These are phyloP conservation scores for Lepraria neglecta DNA, from an alignment of 495 filamentous ascomycete species.

Conservation along the genomic window DNA sequence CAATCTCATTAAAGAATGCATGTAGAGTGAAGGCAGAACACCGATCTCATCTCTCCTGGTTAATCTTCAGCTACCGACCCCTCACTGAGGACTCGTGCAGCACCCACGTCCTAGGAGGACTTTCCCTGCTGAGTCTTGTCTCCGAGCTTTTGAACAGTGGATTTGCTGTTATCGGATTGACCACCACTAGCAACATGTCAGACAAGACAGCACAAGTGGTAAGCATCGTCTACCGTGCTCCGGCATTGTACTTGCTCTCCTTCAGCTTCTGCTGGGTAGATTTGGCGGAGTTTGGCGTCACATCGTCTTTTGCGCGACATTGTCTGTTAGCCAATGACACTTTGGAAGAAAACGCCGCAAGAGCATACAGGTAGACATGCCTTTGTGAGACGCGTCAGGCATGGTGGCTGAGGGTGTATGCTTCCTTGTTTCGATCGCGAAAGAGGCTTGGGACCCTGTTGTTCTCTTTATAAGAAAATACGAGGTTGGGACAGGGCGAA, in stretches of 20 bases:
- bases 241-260: constrained; percentile 53
- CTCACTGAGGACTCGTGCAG: background rate
- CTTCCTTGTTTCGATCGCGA: background rate
- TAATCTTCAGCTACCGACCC: background rate
- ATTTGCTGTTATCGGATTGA: constrained; percentile 53
- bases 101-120: background rate
- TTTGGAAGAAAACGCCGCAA: background rate
- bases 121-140: constrained; percentile 53
- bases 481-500: background rate
- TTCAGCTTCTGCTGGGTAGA: constrained; percentile 57
- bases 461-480: background rate
- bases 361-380: constrained; percentile 51
- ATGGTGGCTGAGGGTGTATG: constrained; percentile 39
- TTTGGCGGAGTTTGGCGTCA: constrained; percentile 61
- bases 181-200: constrained; percentile 36
- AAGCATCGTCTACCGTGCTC: constrained; percentile 44
- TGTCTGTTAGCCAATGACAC: constrained; percentile 22
- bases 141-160: constrained; percentile 43
- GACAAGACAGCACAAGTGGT: background rate
- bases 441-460: background rate
- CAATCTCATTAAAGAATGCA: background rate
- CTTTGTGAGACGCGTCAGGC: constrained; percentile 66
- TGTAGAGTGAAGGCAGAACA: no score
- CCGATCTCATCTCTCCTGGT: background rate
- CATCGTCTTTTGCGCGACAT: constrained; percentile 53